phyloP scores from a whole-genome alignment of 495 filamentous ascomycete species.

The Pseudevernia furfuracea region DNA sequence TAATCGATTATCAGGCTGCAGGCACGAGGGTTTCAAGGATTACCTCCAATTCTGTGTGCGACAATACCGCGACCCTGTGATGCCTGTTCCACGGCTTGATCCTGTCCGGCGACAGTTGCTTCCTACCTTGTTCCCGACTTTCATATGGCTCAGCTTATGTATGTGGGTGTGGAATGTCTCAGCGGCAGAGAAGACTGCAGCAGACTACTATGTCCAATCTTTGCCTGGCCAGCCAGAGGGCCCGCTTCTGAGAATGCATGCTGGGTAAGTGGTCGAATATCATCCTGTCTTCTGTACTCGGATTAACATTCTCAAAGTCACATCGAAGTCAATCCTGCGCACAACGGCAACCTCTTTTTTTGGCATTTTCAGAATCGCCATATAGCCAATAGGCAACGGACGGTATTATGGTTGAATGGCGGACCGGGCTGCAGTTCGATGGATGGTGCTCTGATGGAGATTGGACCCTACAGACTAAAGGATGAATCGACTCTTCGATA shows the following conservation, averaged over 20 bases:
- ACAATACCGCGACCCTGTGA: background rate
- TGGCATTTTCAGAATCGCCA: conserved; percentile 96
- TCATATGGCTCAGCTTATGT: conserved; percentile 14
- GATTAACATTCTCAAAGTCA: conserved; percentile 53
- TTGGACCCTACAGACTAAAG: conserved; percentile 85
- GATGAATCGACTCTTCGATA: conserved; percentile 65
- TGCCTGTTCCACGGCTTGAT: background rate
- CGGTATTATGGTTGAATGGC: conserved; percentile 95
- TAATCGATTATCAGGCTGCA: background rate
- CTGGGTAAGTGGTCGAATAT: conserved; percentile 59
- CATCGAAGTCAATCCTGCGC: conserved; percentile 74
- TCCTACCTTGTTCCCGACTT: background rate
- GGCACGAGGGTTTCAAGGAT: background rate
- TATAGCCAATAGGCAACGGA: conserved; percentile 84
- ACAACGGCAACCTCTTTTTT: conserved; percentile 93
- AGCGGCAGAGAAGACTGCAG: conserved; percentile 51
- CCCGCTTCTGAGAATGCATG: conserved; percentile 90
- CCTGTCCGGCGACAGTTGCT: background rate
- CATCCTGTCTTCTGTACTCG: conserved; percentile 9
- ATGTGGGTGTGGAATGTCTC: conserved; percentile 11
- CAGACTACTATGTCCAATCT: conserved; percentile 80
- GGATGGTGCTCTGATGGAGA: conserved; percentile 96
- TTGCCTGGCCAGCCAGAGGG: conserved; percentile 81
- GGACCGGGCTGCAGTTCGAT: conserved; percentile 94
- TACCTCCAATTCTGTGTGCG: background rate